Conservation (phyloP, 805 yeast species). For the Metahyphopichia silvanorum region DNA sequence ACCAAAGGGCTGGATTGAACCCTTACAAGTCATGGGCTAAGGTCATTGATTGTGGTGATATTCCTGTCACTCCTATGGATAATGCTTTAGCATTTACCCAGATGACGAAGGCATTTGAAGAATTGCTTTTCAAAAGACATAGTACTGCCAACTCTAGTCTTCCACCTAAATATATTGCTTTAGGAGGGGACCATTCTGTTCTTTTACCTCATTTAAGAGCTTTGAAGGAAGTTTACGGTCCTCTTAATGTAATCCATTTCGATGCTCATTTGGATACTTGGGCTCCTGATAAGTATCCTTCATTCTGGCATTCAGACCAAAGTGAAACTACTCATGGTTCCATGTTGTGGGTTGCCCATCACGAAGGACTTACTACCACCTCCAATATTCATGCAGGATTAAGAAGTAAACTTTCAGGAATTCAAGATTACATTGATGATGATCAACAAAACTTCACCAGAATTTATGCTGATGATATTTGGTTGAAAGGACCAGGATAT, state of each 20-base stretch:
- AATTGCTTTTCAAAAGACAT: conserved; percentile 46
- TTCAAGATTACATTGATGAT: conserved; percentile 65
- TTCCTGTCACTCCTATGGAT: conserved; percentile 60
- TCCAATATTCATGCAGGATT: conserved; percentile 73
- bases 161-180: conserved; percentile 63
- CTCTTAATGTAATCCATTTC: conserved; percentile 71
- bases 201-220: conserved; percentile 72
- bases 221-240: conserved; percentile 57
- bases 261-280: conserved; percentile 86
- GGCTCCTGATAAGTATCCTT: conserved; percentile 70
- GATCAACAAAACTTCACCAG: conserved; percentile 65
- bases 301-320: conserved; percentile 56
- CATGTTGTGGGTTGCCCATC: conserved; percentile 77
- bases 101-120: conserved; percentile 53
- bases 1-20: conserved; percentile 56
- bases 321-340: conserved; percentile 77
- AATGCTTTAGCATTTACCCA: conserved; percentile 50
- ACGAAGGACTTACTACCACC: conserved; percentile 61
- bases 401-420: conserved; percentile 68
- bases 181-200: conserved; percentile 85
- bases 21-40: conserved; percentile 51
- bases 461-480: conserved; percentile 70
- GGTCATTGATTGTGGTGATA: conserved; percentile 55
- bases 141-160: conserved; percentile 9
- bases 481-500: conserved; percentile 59